Base-by-base conservation (phyloP, 129 eudicot genomes). In the Calendula officinalis region DNA sequence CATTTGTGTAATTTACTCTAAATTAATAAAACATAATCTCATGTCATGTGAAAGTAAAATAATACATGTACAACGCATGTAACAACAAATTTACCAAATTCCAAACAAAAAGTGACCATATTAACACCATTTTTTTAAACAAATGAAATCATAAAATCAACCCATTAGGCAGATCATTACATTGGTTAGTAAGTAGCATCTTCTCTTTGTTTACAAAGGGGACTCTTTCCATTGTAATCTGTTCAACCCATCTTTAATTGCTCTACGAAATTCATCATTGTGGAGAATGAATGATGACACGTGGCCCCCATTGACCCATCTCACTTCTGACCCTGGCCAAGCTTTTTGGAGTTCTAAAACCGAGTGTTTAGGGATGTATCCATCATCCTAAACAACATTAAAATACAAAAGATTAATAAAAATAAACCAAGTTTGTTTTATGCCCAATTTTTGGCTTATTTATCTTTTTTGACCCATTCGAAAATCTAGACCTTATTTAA, bases 311-410 rank as follows among this genome's bases (percentile, higher is more conserved):
- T 76, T 85, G 60, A 92, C 98, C 98, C 98, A 92, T 79, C 98
- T 88, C 69, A 92, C 98, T 79, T 92, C 98, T 6, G 98, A 92
- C 11, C 98, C 96, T 0, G 98, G 98, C 98, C 96, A 92, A n/a
- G 96, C 98, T 41, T 82, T 83, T 75, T 92, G 95, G 39, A 92
- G 89, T 80, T 88, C 96, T 85, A 92, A 65, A 36, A 92, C 96
- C 3, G 96, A 92, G 80, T 92, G 98, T 61, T 78, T 88, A 27
- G 98, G 96, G 49, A 91, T 91, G 61, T 91, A 91, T 44, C 98
- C 98, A 81, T 91, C 98, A 51, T 92, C 98, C 98, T 92, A 84
- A 48, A 44, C 61, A 60, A 37, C 43, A 70, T 74, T 70, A 52
- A 10, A 37, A 40, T 5, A 4, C 15, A 17, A n/a, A 46, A 8